Base-by-base conservation (phyloP, 768 basidiomycete species). In the Tulasnella sp. region DNA sequence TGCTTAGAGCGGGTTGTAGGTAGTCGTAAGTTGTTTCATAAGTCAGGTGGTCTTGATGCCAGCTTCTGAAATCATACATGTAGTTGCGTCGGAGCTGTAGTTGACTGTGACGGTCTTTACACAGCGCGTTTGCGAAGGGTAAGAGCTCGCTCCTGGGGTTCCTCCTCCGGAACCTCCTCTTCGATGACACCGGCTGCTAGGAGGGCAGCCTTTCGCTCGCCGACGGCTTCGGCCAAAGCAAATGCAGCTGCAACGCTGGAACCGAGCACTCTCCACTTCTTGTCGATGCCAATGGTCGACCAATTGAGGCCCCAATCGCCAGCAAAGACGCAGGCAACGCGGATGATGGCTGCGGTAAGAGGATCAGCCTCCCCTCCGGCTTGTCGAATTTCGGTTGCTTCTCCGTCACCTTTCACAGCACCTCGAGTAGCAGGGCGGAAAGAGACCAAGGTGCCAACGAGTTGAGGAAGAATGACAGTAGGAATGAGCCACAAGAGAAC, bases 141-240 rank as follows among this genome's bases (percentile, higher is more conserved):
- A 37, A 36, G 39, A 34, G 64, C 17, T 37, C 35, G 34, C 69
- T 47, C 44, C 16, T 44, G 32, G 29, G 41, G 26, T 32, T 70
- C 69, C 16, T 42, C 44, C 52, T 47, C 69, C 26, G 40, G n/a
- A 14, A 5, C 47, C 17, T 70, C 69, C 44, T 36, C 32, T 17
- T 42, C 44, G 11, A 32, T 36, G 22, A 32, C 32, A 16, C 47
- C 69, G 17, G 35, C 69, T n/a, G 44, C 69, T 16, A 36, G 22
- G 3, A 52, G 52, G 41, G 36, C 40, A 7, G 69, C 42, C 36
- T 39, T 64, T 11, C 62, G 29, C 39, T 64, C 73, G 6, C 82
- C 81, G 68, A 90, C 84, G 0, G 86, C 87, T 78, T 90, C 89
- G 0, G 88, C 86, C 75, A 89, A 88, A 2, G 89, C 86, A 76